Base-by-base conservation (phyloP, 768 basidiomycete genomes). In the Daedaleopsis nitida region DNA sequence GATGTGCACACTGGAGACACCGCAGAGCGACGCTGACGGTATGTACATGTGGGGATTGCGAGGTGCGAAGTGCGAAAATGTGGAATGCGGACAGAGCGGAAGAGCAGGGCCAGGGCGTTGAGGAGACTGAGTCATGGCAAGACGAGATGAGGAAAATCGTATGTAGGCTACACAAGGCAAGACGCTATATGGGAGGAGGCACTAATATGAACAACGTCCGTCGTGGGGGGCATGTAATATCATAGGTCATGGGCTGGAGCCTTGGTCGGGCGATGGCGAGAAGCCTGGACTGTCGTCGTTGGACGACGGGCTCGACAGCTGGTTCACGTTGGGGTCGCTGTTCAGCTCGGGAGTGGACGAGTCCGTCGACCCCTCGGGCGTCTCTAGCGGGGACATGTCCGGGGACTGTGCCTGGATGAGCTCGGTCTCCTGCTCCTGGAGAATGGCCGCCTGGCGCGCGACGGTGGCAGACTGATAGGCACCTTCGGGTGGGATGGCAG, bases 401-500 rank as follows among this genome's bases (percentile, higher is more conserved):
- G 84, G 85, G 13, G 87, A 85, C 16, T 77, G 72, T 57, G 78
- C 75, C 45, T 77, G 70, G 55, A 87, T 85, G 37, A 76, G 70
- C 64, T 88, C 86, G 7, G 85, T 77, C 65, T 88, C 86, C 68
- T 83, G 82, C 71, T 84, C 85, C 55, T 86, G 82, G 11, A 83
- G 72, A 47, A 82, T 81, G 37, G 80, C 79, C 12, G 84, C 83
- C 62, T 84, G 83, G 39, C 81, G 80, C n/a, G 82, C 81, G 53
- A 83, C 82, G 17, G 77, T 76, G 1, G 82, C 81, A 52, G 72
- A 73, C 55, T 83, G 84, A 62, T 76, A 85, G n/a, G 78, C 79
- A 34, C 32, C 39, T 34, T 84, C 83, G 4, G 75, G 68, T 0
- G 83, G 76, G 66, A 82, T 72, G 59, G 81, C 76, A 11, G 72